A percentile compares a stretch with the other conserved stretches of the same genome.
Conservation (phyloP, 1,284 basidiomycete genomes). For the Pseudozyma tsukubaensis region DNA sequence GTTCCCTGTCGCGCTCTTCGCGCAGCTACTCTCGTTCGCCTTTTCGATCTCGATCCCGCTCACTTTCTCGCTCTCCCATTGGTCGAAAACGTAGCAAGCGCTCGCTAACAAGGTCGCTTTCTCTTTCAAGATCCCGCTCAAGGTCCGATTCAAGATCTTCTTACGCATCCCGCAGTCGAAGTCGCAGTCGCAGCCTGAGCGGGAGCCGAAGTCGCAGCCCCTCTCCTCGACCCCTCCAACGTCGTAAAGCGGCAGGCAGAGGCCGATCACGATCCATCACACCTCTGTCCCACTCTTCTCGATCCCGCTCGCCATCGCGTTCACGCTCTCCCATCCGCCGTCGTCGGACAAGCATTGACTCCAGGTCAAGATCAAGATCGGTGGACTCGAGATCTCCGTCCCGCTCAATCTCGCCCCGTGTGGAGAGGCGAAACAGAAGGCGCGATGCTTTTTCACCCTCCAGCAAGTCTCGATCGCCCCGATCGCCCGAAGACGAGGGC, state of each 20-base stretch:
- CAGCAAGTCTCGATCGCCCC: background rate
- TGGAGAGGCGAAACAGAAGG: background rate
- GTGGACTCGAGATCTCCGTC: constrained; percentile 13
- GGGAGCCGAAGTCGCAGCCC: constrained; percentile 10
- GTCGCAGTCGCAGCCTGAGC: constrained; percentile 1
- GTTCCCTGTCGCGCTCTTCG: constrained; percentile 40
- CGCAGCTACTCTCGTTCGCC: constrained; percentile 26
- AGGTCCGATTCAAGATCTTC: constrained; percentile 18
- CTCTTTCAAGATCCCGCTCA: constrained; percentile 3
- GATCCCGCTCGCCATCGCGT: constrained; percentile 8
- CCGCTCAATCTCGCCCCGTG: constrained; percentile 7
- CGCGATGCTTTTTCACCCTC: constrained; percentile 25
- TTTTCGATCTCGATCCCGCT: constrained; percentile 53
- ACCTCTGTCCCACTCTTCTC: constrained; percentile 12
- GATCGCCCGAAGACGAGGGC: background rate
- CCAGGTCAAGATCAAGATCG: constrained; percentile 7
- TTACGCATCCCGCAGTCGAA: constrained; percentile 9
- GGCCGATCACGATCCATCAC: constrained; percentile 16
- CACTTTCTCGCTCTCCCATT: constrained; percentile 29
- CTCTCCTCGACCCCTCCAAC: background rate
- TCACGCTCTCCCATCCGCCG: constrained; percentile 1
- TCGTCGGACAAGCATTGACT: background rate
- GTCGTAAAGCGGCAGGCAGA: background rate
- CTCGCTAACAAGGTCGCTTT: background rate
- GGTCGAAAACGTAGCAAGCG: background rate